phyloP scores from a whole-genome alignment of 2,329 filamentous ascomycete species.

The Trichophyton benhamiae region DNA sequence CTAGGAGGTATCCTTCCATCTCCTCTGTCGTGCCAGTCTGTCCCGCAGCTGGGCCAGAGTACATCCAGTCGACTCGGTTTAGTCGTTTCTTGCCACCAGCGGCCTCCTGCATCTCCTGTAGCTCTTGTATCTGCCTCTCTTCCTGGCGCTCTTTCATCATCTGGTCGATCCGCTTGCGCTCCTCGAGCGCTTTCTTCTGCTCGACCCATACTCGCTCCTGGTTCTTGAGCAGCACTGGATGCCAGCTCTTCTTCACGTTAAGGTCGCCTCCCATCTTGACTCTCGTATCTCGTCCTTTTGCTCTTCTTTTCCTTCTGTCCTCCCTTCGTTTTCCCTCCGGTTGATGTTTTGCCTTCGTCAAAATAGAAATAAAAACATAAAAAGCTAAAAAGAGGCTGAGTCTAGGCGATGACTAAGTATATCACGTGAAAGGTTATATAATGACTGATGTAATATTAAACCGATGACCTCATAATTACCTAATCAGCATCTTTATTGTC shows the following conservation, averaged over 20 bases:
- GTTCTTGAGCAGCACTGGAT: constrained; percentile 81
- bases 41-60: constrained; percentile 70
- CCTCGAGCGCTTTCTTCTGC: constrained; percentile 82
- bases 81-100: constrained; percentile 69
- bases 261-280: constrained; percentile 53
- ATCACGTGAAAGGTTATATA: not conserved
- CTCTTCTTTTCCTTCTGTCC: not conserved
- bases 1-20: constrained; percentile 83
- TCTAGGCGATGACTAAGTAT: not conserved
- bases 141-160: constrained; percentile 87
- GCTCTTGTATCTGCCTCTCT: constrained; percentile 81
- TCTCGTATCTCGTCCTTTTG: not conserved
- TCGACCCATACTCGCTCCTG: constrained; percentile 83
- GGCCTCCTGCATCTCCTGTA: constrained; percentile 78
- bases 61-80: constrained; percentile 96
- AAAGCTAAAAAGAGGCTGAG: not conserved
- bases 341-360: not conserved
- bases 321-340: not conserved
- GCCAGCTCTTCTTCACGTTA: constrained; percentile 91
- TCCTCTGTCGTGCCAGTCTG: constrained; percentile 70
- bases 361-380: not conserved
- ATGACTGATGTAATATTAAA: not conserved
- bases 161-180: constrained; percentile 87
- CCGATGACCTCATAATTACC: not conserved
- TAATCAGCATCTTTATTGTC: not conserved